Conservation (phyloP, 768 basidiomycete species). For the Lepiota venenata region DNA sequence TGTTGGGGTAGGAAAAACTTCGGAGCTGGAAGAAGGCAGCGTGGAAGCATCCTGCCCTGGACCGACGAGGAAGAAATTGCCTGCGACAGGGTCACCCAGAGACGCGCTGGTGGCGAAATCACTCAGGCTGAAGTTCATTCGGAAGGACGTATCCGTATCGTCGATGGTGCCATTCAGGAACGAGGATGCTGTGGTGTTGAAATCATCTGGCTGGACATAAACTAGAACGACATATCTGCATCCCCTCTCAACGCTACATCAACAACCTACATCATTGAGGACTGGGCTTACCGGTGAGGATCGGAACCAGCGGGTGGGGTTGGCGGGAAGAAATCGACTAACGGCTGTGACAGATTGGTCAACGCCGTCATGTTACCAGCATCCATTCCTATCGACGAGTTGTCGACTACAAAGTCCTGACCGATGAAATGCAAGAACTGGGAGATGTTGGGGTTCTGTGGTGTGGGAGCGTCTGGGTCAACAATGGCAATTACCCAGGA, state of each 20-base stretch:
- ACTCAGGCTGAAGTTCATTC: conserved; percentile 36
- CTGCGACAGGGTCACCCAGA: conserved; percentile 35
- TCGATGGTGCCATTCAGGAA: conserved; percentile 25
- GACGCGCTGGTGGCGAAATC: conserved; percentile 29
- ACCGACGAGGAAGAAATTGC: conserved; percentile 41
- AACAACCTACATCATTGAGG: background rate
- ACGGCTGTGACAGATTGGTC: conserved; percentile 33
- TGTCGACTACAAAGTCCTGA: conserved; percentile 30
- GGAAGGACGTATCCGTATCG: conserved; percentile 23
- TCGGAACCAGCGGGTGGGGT: conserved; percentile 37
- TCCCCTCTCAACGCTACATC: background rate
- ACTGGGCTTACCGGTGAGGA: conserved; percentile 37
- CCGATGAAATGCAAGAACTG: conserved; percentile 41
- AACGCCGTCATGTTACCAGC: conserved; percentile 16
- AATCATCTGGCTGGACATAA: conserved; percentile 29
- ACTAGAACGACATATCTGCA: conserved; percentile 32
- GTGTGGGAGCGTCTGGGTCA: conserved; percentile 42
- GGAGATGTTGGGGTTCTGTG: conserved; percentile 30
- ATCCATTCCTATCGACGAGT: conserved; percentile 16
- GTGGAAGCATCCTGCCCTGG: conserved; percentile 13
- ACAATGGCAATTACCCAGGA: conserved; percentile 37
- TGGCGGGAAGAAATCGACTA: conserved; percentile 36
- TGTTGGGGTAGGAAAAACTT: background rate
- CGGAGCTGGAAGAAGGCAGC: background rate
- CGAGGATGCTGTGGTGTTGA: conserved; percentile 24